Conservation (phyloP, 306 rosid species). For the Inga oerstediana region DNA sequence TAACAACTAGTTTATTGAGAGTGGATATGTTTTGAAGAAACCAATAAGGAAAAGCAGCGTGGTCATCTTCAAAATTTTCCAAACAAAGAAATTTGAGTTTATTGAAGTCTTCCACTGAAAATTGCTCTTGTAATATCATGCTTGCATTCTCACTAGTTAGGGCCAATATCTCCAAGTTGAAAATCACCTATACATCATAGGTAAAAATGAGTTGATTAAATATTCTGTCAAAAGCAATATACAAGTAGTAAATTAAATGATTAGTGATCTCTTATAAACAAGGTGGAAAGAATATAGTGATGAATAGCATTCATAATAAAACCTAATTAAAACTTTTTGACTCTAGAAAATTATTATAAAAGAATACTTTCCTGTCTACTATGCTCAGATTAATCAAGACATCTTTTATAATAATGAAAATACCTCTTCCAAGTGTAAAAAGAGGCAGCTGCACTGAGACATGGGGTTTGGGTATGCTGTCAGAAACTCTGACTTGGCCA, state of each 20-base stretch:
- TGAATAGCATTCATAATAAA: no score
- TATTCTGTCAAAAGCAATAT: not conserved
- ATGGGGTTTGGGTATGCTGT: not conserved
- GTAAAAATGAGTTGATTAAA: not conserved
- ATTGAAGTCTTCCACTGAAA: not conserved
- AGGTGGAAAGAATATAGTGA: no score
- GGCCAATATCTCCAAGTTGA: not conserved
- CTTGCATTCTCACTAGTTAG: not conserved
- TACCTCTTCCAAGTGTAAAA: conserved; percentile 24
- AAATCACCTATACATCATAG: not conserved
- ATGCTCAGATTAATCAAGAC: not conserved
- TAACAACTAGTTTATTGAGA: not conserved
- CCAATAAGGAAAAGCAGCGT: not conserved
- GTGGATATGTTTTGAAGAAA: not conserved
- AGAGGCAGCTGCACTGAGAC: not conserved
- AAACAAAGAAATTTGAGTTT: not conserved
- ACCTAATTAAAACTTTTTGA: not conserved
- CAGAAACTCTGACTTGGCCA: not conserved
- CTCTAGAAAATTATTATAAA: not conserved
- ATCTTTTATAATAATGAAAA: no score
- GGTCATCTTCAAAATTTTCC: not conserved
- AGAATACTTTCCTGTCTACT: no score
- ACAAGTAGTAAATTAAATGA: not conserved
- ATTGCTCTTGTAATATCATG: not conserved
- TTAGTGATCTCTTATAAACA: not conserved